Evolutionary conservation across 257 asterid genomes (phyloP), one percentile per base, ranked within the genome.

Genomic region (Rehmannia glutinosa): DNA sequence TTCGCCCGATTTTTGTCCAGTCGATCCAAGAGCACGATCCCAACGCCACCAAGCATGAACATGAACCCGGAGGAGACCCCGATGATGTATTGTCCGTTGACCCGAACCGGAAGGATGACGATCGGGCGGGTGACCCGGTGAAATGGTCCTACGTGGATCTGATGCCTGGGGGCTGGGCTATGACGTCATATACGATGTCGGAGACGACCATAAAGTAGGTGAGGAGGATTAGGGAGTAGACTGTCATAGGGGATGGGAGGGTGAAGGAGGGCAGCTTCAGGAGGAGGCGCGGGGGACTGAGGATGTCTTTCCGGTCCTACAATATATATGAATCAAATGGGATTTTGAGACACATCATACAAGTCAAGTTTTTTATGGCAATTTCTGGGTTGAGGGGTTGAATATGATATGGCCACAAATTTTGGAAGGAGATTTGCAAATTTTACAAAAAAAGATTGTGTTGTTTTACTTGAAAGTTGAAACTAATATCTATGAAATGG

Each of bases 141-240:
- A 16, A 27, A 2, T 78, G 90, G 66, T 93, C 99, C 81, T 91
- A 96, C 0, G 90, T 81, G 72, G 96, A 92, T 79, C 97, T 96
- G 78, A 90, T 94, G 57, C 97, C 96, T 0, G 98, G 99, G 0
- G 99, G 99, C 78, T 93, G 96, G 12, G 88, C 96, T 42, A 93
- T 93, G 81, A 93, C 95, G 72, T 93, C 97, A 77, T 90, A 93
- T 64, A 93, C 89, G 73, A 88, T 81, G 53, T 97, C 97, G 49
- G 99, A 93, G 62, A 93, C 96, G 64, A 93, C 97, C 87, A 93
- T 88, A 82, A 93, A 93, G 81, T 93, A 88, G 72, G 99, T 91
- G 69, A 88, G 87, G 63, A 93, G 91, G 60, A 93, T 77, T 51
- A 90, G 88, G 75, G 87, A 39, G 82, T 78, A 91, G 77, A 93